Conservation (phyloP, 2,329 filamentous ascomycete species). For the Neofusicoccum ribis region DNA sequence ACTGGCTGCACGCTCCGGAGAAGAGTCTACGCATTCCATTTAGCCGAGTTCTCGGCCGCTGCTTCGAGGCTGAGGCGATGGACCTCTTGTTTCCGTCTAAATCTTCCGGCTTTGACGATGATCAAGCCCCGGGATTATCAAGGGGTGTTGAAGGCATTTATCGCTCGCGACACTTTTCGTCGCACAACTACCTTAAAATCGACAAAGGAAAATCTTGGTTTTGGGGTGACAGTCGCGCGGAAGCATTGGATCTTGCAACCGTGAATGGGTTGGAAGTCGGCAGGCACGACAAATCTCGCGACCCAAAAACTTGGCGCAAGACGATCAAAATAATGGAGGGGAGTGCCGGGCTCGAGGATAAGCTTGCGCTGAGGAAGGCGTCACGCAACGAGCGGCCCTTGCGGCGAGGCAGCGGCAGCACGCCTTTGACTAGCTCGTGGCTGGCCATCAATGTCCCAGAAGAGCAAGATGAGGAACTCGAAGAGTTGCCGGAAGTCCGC, state of each 20-base stretch:
- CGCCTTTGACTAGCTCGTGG: background rate
- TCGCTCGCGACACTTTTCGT: conserved; percentile 50
- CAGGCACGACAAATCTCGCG: conserved; percentile 45
- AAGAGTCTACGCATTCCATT: conserved; percentile 51
- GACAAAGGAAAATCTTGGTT: conserved; percentile 51
- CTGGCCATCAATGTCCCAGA: conserved; percentile 2
- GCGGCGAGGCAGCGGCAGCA: background rate
- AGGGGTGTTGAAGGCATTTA: conserved; percentile 48
- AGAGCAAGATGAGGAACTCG: background rate
- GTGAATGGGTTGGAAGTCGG: conserved; percentile 57
- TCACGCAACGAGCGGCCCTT: background rate
- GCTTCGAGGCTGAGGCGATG: conserved; percentile 54
- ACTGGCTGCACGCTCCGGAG: conserved; percentile 45
- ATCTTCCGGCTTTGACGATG: conserved; percentile 24
- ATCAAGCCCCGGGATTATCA: background rate
- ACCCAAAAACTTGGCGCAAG: conserved; percentile 49
- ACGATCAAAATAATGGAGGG: conserved; percentile 48
- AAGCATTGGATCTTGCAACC: conserved; percentile 56
- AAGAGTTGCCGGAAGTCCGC: background rate
- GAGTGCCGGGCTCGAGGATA: conserved; percentile 21
- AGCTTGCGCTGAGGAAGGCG: conserved; percentile 5
- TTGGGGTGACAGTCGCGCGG: conserved; percentile 57
- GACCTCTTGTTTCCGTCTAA: conserved; percentile 40
- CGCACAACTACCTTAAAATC: conserved; percentile 41
- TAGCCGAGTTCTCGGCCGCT: conserved; percentile 54